Percentiles rank a stretch among this genome's conserved stretches.
phyloP scores from a whole-genome alignment of 2,329 filamentous ascomycete genomes.

The Claviceps pazoutovae region DNA sequence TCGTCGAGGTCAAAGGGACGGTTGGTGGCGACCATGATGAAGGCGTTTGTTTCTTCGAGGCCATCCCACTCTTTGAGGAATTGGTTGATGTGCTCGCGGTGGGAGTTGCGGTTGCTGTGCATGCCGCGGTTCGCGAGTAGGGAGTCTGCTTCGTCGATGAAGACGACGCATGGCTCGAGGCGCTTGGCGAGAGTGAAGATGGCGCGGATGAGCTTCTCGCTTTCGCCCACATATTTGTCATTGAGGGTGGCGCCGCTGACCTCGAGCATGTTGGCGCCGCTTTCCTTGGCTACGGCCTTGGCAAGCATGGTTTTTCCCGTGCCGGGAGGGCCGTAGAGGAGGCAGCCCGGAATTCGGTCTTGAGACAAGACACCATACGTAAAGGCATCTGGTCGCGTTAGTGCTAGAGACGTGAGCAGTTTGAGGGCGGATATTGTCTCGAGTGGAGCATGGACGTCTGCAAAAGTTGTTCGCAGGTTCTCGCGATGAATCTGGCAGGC shows the following conservation, averaged over 20 bases:
- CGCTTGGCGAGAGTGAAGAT: slow-evolving; percentile 88
- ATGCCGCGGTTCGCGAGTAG: slow-evolving; percentile 68
- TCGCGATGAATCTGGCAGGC: slow-evolving; percentile 68
- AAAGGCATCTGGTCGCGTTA: slow-evolving; percentile 87
- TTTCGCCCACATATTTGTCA: slow-evolving; percentile 91
- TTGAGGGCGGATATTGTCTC: slow-evolving; percentile 81
- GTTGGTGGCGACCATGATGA: slow-evolving; percentile 98
- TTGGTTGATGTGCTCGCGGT: slow-evolving; percentile 89
- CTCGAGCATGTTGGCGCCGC: slow-evolving; percentile 63
- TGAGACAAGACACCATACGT: slow-evolving; percentile 84
- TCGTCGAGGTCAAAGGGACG: slow-evolving; percentile 90
- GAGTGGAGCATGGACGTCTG: slow-evolving; percentile 66
- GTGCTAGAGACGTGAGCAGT: slow-evolving; percentile 73
- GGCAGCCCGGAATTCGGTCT: slow-evolving; percentile 78
- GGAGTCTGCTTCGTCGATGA: slow-evolving; percentile 93
- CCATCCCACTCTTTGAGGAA: slow-evolving; percentile 96
- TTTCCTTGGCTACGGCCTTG: slow-evolving; percentile 55
- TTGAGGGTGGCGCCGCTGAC: slow-evolving; percentile 84
- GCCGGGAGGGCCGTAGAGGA: slow-evolving; percentile 79
- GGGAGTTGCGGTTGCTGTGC: slow-evolving; percentile 50
- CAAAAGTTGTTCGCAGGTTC: slow-evolving; percentile 75
- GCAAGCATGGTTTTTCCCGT: slow-evolving; percentile 60
- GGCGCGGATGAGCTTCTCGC: slow-evolving; percentile 88
- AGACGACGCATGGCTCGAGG: slow-evolving; percentile 81
- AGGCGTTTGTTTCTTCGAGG: slow-evolving; percentile 66